A percentile compares a stretch with the other conserved stretches of the same genome.
phyloP scores from a whole-genome alignment of 2,329 filamentous ascomycete genomes.

The Colletotrichum caudatum region DNA sequence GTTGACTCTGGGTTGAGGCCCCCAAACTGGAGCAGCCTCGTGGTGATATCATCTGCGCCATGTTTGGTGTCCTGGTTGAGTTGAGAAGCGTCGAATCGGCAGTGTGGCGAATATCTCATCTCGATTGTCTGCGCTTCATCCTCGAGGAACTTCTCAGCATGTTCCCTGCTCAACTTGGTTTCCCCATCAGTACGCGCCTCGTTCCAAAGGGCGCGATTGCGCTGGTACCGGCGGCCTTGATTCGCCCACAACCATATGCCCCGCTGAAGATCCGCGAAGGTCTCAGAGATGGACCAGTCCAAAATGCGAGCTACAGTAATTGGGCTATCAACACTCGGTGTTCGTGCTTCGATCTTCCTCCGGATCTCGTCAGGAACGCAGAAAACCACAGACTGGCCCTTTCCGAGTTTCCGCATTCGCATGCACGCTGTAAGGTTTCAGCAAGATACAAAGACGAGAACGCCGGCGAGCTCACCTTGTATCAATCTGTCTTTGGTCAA shows the following conservation, averaged over 20 bases:
- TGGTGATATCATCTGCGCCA: neutral
- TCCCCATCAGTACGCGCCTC: neutral
- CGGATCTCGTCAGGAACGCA: conserved; percentile 70
- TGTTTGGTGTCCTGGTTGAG: neutral
- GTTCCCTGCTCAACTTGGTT: conserved; percentile 42
- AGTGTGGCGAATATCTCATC: conserved; percentile 59
- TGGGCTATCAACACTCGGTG: neutral
- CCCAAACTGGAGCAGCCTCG: conserved; percentile 54
- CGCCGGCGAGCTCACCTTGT: conserved; percentile 64
- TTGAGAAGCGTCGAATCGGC: neutral
- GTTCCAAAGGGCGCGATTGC: conserved; percentile 54
- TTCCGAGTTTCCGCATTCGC: conserved; percentile 76
- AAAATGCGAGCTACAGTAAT: conserved; percentile 69
- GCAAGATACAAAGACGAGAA: neutral
- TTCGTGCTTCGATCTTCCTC: conserved; percentile 58
- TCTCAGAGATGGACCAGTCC: conserved; percentile 70
- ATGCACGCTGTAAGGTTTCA: conserved; percentile 67
- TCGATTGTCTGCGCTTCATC: conserved; percentile 65
- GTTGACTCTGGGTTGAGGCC: conserved; percentile 49
- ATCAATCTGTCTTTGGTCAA: conserved; percentile 77
- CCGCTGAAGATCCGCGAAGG: conserved; percentile 60
- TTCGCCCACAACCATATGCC: conserved; percentile 70
- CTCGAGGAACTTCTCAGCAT: conserved; percentile 64
- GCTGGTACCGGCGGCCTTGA: conserved; percentile 66
- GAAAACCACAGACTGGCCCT: conserved; percentile 74